Percentiles rank a stretch among this genome's conserved stretches.
These are phyloP conservation scores for Rhizopogon salebrosus DNA, from an alignment of 768 basidiomycete species.

Conservation along the genomic window DNA sequence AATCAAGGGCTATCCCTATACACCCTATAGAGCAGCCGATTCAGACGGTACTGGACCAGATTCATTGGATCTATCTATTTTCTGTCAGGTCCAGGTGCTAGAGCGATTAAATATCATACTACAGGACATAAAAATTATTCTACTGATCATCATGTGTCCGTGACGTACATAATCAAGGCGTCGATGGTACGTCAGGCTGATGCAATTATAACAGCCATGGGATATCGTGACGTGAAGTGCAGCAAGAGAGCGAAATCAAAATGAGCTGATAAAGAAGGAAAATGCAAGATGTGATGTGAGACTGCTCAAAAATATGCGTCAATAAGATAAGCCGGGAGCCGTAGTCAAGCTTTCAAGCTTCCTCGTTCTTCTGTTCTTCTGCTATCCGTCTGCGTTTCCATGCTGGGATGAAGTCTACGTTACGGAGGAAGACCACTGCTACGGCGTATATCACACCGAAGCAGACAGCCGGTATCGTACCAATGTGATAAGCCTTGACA, in stretches of 20 bases:
- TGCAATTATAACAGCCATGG: conserved; percentile 2
- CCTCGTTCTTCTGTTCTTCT: conserved; percentile 14
- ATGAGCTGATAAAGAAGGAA: conserved; percentile 1
- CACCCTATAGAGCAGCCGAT: no score
- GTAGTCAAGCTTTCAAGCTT: conserved; percentile 18
- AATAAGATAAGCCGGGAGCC: conserved; percentile 17
- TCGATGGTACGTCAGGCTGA: background rate
- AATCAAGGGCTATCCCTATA: no score
- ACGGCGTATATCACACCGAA: conserved; percentile 27
- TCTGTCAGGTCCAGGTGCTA: background rate
- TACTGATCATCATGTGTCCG: background rate
- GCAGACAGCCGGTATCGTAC: conserved; percentile 28
- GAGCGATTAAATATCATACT: conserved; percentile 1
- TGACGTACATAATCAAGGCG: background rate
- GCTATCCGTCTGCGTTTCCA: conserved; percentile 29
- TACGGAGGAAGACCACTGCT: conserved; percentile 24
- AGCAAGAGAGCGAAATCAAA: conserved; percentile 5
- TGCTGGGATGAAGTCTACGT: conserved; percentile 28
- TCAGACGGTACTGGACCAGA: no score
- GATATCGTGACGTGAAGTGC: conserved; percentile 9
- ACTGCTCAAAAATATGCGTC: conserved; percentile 7
- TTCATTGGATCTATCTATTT: no score
- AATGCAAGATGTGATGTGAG: background rate
- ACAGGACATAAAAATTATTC: background rate
- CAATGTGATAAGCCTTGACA: conserved; percentile 29